Evolutionary conservation across 495 filamentous ascomycete genomes (phyloP).

Genomic region (Aspergillus haitiensis): DNA sequence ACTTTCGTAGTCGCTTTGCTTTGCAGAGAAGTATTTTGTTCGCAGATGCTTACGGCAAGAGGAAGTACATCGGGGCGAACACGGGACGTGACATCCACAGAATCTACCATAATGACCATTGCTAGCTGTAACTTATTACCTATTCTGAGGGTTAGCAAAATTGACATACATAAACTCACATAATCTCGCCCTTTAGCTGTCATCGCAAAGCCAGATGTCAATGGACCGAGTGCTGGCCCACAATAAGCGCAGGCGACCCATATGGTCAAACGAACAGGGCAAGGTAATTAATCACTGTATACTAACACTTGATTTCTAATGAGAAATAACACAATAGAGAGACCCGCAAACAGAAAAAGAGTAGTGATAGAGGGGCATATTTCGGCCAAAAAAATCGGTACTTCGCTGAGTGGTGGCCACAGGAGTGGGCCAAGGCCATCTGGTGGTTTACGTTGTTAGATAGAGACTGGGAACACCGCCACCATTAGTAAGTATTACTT

Average conservation of each 20-base stretch:
- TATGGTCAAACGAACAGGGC: too few species aligned
- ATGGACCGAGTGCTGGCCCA: conserved; percentile 53
- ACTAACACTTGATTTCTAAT: conserved; percentile 22
- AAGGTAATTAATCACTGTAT: too few species aligned
- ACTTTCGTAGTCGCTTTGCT: conserved; percentile 38
- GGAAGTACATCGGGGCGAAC: conserved; percentile 43
- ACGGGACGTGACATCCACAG: conserved; percentile 40
- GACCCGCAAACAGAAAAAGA: conserved; percentile 45
- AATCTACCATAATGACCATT: conserved; percentile 52
- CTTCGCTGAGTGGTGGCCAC: conserved; percentile 47
- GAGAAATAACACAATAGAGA: conserved; percentile 33
- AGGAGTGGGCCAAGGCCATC: conserved; percentile 44
- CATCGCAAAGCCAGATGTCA: conserved; percentile 58
- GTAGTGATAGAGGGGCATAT: conserved; percentile 47
- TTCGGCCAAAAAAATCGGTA: conserved; percentile 44
- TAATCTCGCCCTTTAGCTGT: conserved; percentile 26
- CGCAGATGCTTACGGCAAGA: conserved; percentile 51
- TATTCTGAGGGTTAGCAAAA: too few species aligned
- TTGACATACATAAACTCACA: too few species aligned
- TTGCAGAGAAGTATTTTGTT: conserved; percentile 48
- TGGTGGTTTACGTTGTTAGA: background rate
- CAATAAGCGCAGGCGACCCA: too few species aligned
- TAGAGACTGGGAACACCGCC: background rate
- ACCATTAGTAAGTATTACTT: background rate
- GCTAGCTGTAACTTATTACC: conserved; percentile 42